phyloP scores from a whole-genome alignment of 2,329 filamentous ascomycete genomes.

The Curvularia verruculosa region DNA sequence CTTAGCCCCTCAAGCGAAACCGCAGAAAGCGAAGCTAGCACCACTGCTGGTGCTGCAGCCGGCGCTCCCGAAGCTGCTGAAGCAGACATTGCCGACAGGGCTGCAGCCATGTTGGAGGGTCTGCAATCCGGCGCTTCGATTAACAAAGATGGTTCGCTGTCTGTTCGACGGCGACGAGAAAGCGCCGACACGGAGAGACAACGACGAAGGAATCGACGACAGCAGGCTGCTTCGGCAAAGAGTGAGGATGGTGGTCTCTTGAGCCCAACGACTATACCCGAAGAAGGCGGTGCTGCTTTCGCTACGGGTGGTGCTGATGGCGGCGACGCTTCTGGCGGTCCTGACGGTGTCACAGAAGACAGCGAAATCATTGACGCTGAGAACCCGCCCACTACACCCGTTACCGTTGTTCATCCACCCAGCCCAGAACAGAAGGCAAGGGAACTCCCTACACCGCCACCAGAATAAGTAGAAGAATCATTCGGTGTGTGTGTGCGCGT shows the following conservation, averaged over 20 bases:
- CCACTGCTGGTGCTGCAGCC: conserved; percentile 41
- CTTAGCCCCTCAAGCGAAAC: conserved; percentile 58
- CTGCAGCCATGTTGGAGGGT: conserved; percentile 81
- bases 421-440: conserved; percentile 42
- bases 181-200: conserved; percentile 80
- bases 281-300: conserved; percentile 31
- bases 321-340: conserved; percentile 2
- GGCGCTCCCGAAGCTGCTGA: conserved; percentile 45
- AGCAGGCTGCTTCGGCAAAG: conserved; percentile 39
- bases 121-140: conserved; percentile 66
- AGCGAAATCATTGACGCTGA: conserved; percentile 11
- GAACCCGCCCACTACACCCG: conserved; percentile 30
- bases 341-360: conserved; percentile 13
- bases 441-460: conserved; percentile 41
- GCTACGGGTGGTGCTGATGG: conserved; percentile 15
- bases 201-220: conserved; percentile 66
- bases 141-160: conserved; percentile 55
- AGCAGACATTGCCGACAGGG: conserved; percentile 80
- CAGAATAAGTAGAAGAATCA: conserved; percentile 18
- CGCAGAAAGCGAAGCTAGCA: conserved; percentile 33
- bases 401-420: conserved; percentile 47
- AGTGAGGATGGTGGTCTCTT: conserved; percentile 44
- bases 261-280: conserved; percentile 42
- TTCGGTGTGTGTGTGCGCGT: background rate
- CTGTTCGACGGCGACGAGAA: conserved; percentile 70